Base-by-base conservation (phyloP, 1,284 basidiomycete genomes). In the Tetrapyrgos nigripes region DNA sequence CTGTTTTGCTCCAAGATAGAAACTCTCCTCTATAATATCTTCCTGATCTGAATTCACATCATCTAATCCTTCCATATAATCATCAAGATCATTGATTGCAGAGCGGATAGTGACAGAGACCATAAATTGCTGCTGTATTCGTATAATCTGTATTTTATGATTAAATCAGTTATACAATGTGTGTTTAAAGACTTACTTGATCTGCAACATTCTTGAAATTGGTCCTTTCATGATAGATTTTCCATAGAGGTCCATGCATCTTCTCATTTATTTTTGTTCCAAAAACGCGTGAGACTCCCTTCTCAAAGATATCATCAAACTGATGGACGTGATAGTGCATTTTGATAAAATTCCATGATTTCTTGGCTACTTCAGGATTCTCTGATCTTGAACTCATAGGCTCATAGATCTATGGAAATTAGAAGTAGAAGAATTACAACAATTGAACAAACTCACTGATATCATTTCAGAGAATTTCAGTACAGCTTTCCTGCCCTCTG, bases 261-360 rank as follows among this genome's bases (percentile, higher is more conserved):
- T 64, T 64, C 51, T 70, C 68, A 51, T 64, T 67, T n/a, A 62
- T 60, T 46, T 68, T 67, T 1, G 68, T 70, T 43, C 59, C 3
- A 59, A 59, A 23, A 24, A 67, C 63, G 3, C 47, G 21, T 1
- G 55, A 51, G 3, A 58, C 61, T 13, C 70, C 70, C 51, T 71
- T 70, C 3, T 44, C 55, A 11, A 19, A 19, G 29, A 72, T 68
- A 35, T 69, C 65, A 40, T 64, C 58, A 40, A 63, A 65, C 1
- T 50, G 17, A 57, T 71, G 69, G 9, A 21, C 13, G 17, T 60
- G 58, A 3, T 50, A 37, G 48, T 69, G 68, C 19, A 60, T 48
- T 50, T 72, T 70, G 11, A 60, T 55, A 33, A 66, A 67, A 21
- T 66, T 58, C 69, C 68, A 71, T 37, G 67, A 55, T 46, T 70